phyloP scores from a whole-genome alignment of 2,329 filamentous ascomycete genomes.

The Claviceps sorghi region DNA sequence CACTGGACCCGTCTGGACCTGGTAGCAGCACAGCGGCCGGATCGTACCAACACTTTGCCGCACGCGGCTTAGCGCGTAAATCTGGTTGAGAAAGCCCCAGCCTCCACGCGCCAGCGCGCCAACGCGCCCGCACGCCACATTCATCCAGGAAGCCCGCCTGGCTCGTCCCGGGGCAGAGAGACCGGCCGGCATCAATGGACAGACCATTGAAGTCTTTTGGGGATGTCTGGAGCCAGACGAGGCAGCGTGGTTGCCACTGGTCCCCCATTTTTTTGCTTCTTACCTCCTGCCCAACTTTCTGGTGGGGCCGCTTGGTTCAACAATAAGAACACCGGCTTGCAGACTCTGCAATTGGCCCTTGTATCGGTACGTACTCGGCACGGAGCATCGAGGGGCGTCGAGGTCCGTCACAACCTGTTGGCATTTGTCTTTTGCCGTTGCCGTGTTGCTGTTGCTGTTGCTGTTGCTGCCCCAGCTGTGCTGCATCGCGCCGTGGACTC shows the following conservation, averaged over 20 bases:
- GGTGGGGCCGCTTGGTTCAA: slow-evolving; percentile 22
- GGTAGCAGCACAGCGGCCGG: neutral
- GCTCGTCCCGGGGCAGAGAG: slow-evolving; percentile 1
- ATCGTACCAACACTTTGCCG: slow-evolving; percentile 4
- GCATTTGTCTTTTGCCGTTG: neutral
- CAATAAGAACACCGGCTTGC: slow-evolving; percentile 14
- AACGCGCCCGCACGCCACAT: no score
- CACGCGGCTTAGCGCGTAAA: slow-evolving; percentile 8
- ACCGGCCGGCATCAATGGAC: neutral
- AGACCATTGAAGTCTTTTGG: neutral
- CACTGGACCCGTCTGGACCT: neutral
- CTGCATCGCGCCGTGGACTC: neutral
- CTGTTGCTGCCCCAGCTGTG: neutral
- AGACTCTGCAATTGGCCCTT: neutral
- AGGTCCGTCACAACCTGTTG: neutral
- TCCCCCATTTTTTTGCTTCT: slow-evolving; percentile 18
- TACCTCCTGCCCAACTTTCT: slow-evolving; percentile 14
- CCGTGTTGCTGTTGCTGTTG: neutral
- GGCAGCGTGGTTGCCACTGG: slow-evolving; percentile 2
- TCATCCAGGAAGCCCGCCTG: neutral
- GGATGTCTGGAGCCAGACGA: neutral
- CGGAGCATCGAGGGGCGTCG: neutral
- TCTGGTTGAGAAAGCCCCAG: slow-evolving; percentile 13
- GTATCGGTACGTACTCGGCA: slow-evolving; percentile 2
- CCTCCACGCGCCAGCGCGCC: no score